phyloP scores from a whole-genome alignment of 768 basidiomycete genomes.

The Termitomyces sp. region DNA sequence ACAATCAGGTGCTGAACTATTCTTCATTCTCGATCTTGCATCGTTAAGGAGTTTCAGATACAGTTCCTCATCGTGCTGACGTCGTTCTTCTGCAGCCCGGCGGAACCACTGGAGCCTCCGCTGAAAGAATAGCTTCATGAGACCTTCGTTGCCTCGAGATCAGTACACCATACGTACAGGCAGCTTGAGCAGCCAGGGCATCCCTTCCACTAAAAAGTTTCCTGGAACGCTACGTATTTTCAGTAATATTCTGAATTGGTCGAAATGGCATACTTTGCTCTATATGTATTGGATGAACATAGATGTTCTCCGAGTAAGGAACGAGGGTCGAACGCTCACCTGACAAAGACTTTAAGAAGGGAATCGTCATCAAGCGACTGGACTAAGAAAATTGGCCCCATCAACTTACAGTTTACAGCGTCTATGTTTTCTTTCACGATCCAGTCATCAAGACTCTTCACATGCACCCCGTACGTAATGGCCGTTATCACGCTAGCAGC shows the following conservation, averaged over 20 bases:
- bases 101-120: constrained; percentile 40
- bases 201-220: constrained; percentile 44
- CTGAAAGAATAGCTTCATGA: constrained; percentile 12
- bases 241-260: background rate
- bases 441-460: constrained; percentile 43
- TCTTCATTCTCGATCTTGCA: constrained; percentile 37
- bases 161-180: constrained; percentile 25
- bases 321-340: background rate
- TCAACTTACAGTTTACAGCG: constrained; percentile 36
- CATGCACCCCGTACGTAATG: constrained; percentile 39
- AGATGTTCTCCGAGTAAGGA: background rate
- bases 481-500: constrained; percentile 43
- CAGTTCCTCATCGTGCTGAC: constrained; percentile 34
- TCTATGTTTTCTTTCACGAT: constrained; percentile 43
- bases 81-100: constrained; percentile 32
- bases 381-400: background rate
- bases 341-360: constrained; percentile 1
- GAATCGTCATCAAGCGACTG: background rate
- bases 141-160: background rate
- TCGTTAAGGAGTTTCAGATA: constrained; percentile 37
- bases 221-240: constrained; percentile 35
- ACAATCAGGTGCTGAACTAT: constrained; percentile 35
- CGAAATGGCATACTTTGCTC: background rate
- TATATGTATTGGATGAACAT: background rate
- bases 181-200: constrained; percentile 44